These are phyloP conservation scores for Hordeum pubiflorum DNA, from an alignment of 202 grass and related monocot species.

Conservation along the genomic window DNA sequence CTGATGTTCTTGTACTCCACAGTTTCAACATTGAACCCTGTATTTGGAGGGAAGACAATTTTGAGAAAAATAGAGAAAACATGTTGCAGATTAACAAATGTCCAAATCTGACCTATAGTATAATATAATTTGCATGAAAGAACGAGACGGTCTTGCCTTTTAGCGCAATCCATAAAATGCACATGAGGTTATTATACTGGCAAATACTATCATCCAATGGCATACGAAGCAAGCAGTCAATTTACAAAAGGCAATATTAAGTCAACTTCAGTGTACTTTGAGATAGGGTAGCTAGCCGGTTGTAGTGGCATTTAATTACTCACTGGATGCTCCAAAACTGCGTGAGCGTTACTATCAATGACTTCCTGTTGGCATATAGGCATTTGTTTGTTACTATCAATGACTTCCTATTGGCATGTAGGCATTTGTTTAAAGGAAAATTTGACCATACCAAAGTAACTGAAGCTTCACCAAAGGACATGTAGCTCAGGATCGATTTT, in stretches of 20 bases:
- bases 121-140: not conserved
- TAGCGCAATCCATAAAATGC: not conserved
- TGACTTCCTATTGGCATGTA: not conserved
- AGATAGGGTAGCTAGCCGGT: not conserved
- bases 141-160: not conserved
- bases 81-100: not conserved
- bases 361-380: not conserved
- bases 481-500: not conserved
- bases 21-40: conserved; percentile 93
- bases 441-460: not conserved
- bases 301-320: not conserved
- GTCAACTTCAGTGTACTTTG: not conserved
- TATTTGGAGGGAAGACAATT: not conserved
- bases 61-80: not conserved
- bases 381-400: not conserved
- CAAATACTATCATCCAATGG: not conserved
- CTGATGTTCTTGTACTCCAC: conserved; percentile 98
- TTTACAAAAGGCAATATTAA: not conserved
- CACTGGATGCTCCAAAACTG: not conserved
- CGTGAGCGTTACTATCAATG: not conserved
- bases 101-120: not conserved
- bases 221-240: not conserved
- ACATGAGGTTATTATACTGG: not conserved
- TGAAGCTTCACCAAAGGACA: not conserved
- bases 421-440: not conserved